phyloP scores from a whole-genome alignment of 176 grass and related monocot genomes.

The Elymus sibiricus region DNA sequence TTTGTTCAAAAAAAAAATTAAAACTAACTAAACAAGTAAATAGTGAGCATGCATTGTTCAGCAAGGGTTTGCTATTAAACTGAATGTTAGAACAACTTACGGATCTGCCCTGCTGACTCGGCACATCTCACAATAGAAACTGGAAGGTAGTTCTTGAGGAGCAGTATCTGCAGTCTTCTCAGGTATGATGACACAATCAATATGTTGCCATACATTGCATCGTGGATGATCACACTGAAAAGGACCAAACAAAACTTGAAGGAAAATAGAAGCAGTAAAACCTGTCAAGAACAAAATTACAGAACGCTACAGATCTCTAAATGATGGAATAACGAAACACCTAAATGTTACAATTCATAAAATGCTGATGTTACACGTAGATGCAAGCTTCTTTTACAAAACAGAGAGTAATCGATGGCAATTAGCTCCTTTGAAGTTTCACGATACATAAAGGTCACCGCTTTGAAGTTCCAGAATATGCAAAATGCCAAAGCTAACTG shows the following conservation, averaged over 20 bases:
- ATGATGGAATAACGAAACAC: constrained; percentile 1
- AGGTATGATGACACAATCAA: constrained; percentile 65
- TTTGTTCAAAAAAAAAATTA: no score
- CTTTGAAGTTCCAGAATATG: constrained; percentile 14
- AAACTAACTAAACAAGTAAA: constrained; percentile 5
- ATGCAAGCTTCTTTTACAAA: constrained; percentile 2
- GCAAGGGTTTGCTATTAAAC: background rate
- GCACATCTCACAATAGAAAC: constrained; percentile 83
- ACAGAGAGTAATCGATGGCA: background rate
- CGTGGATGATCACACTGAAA: constrained; percentile 73
- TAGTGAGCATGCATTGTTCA: background rate
- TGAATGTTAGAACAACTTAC: constrained; percentile 45
- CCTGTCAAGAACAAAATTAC: background rate
- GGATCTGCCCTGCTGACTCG: constrained; percentile 86
- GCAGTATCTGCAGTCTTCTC: constrained; percentile 53
- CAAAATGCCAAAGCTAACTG: background rate
- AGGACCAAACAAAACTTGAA: constrained; percentile 14
- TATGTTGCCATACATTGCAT: constrained; percentile 73
- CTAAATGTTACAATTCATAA: constrained; percentile 17
- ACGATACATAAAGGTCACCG: background rate
- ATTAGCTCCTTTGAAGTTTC: constrained; percentile 27
- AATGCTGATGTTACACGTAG: background rate
- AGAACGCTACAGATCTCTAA: background rate
- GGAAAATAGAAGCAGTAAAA: background rate
- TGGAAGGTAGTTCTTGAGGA: constrained; percentile 47